These are phyloP conservation scores for Mycena galopus DNA, from an alignment of 768 basidiomycete genomes.

Conservation along the genomic window DNA sequence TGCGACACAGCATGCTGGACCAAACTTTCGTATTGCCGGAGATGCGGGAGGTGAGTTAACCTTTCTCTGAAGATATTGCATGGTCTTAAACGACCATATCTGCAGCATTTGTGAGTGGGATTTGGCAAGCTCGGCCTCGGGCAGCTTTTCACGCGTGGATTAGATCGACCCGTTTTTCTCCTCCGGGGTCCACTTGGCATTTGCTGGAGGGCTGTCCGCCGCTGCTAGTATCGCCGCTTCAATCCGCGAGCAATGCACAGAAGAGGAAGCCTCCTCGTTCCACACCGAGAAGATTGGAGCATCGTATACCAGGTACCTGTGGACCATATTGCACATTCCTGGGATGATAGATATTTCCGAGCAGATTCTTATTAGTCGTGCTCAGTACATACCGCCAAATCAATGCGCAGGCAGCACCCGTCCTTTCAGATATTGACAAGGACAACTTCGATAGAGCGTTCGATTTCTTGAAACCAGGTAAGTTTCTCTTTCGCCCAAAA, in stretches of 20 bases:
- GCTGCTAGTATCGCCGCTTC: constrained; percentile 51
- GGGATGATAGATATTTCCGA: background rate
- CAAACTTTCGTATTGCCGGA: constrained; percentile 47
- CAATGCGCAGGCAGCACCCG: constrained; percentile 51
- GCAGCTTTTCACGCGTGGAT: background rate
- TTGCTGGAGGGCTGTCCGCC: constrained; percentile 52
- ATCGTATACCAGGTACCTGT: constrained; percentile 50
- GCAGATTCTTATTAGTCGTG: constrained; percentile 58
- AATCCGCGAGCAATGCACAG: constrained; percentile 46
- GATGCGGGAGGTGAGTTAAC: constrained; percentile 46
- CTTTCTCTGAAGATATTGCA: background rate
- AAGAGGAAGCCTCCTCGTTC: constrained; percentile 46
- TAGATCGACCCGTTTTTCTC: constrained; percentile 74
- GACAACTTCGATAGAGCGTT: constrained; percentile 65
- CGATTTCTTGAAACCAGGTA: constrained; percentile 53
- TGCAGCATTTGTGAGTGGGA: background rate
- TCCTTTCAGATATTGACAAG: constrained; percentile 60
- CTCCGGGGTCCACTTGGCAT: constrained; percentile 59
- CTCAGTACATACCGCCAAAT: constrained; percentile 66
- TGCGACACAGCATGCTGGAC: constrained; percentile 47
- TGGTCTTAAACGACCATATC: background rate
- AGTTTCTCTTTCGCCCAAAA: background rate
- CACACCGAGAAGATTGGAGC: constrained; percentile 49
- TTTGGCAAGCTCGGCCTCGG: too few relatives aligned
- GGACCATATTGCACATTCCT: too few relatives aligned